These are phyloP conservation scores for Fusarium torulosum DNA, from an alignment of 2,329 filamentous ascomycete genomes.

Conservation along the genomic window DNA sequence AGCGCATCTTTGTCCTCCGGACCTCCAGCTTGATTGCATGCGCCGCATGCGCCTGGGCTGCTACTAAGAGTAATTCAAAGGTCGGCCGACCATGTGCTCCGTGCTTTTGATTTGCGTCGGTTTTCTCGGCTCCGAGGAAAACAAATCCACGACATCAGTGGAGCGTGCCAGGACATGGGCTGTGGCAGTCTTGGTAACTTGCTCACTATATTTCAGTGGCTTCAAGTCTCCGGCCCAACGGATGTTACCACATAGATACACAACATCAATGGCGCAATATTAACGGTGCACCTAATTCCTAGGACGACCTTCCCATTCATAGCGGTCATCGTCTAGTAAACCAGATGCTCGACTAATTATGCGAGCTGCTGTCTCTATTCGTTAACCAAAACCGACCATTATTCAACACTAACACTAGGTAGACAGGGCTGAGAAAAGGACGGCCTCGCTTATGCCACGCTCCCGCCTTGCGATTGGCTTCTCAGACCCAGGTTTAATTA, in stretches of 20 bases:
- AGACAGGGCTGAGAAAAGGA: conserved; percentile 42
- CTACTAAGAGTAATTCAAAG: conserved; percentile 28
- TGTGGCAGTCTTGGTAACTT: neutral
- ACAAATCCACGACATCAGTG: neutral
- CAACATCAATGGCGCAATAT: neutral
- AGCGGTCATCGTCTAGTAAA: conserved; percentile 10
- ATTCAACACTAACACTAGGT: neutral
- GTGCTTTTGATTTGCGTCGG: conserved; percentile 32
- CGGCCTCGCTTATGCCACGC: conserved; percentile 9
- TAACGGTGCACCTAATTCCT: neutral
- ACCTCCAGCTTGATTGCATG: neutral
- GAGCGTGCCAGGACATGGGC: too few species aligned
- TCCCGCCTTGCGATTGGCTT: conserved; percentile 33
- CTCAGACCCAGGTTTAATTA: conserved; percentile 4
- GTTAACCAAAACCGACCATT: conserved; percentile 8
- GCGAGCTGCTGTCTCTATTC: conserved; percentile 20
- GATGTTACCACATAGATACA: neutral
- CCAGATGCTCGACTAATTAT: neutral
- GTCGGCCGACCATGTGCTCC: conserved; percentile 41
- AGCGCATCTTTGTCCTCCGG: neutral
- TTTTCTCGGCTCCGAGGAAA: conserved; percentile 44
- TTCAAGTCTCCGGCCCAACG: neutral
- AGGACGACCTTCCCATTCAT: neutral
- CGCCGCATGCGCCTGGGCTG: conserved; percentile 29
- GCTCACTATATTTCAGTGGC: neutral